Conservation (phyloP, 805 yeast species). For the Grigorovia humatica region DNA sequence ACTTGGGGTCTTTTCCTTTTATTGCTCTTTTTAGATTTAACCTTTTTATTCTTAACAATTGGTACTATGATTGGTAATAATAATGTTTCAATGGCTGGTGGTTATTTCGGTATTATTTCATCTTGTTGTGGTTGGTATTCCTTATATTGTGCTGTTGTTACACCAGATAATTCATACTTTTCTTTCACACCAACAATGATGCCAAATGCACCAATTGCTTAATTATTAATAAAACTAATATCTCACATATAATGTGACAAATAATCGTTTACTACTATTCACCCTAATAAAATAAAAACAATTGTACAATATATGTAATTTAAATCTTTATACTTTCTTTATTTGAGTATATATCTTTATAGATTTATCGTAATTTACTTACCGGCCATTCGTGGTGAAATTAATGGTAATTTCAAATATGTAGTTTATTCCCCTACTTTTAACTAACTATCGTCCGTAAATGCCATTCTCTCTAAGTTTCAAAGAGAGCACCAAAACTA, state of each 20-base stretch:
- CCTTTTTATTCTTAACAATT: conserved; percentile 41
- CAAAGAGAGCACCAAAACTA: no score
- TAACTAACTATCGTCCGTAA: no score
- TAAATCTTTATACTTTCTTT: neutral
- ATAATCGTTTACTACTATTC: neutral
- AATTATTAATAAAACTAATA: conserved; percentile 1
- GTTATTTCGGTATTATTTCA: conserved; percentile 47
- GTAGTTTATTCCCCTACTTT: neutral
- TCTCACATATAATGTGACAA: neutral
- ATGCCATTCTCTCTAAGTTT: no score
- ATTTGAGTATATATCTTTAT: neutral
- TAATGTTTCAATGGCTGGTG: conserved; percentile 45
- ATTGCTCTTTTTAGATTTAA: conserved; percentile 42
- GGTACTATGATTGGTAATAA: conserved; percentile 42
- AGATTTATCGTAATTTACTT: neutral
- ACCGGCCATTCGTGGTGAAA: no score
- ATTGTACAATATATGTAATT: neutral
- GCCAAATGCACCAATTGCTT: conserved; percentile 36
- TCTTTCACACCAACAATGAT: conserved; percentile 42
- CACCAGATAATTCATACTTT: conserved; percentile 48
- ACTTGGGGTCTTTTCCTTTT: conserved; percentile 50
- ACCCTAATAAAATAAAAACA: neutral
- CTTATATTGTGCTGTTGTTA: conserved; percentile 54
- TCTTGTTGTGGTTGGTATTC: conserved; percentile 52
- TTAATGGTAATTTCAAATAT: neutral